These are phyloP conservation scores for Phytophthora cajani DNA, from an alignment of 352 stramenopile genomes.

Conservation along the genomic window DNA sequence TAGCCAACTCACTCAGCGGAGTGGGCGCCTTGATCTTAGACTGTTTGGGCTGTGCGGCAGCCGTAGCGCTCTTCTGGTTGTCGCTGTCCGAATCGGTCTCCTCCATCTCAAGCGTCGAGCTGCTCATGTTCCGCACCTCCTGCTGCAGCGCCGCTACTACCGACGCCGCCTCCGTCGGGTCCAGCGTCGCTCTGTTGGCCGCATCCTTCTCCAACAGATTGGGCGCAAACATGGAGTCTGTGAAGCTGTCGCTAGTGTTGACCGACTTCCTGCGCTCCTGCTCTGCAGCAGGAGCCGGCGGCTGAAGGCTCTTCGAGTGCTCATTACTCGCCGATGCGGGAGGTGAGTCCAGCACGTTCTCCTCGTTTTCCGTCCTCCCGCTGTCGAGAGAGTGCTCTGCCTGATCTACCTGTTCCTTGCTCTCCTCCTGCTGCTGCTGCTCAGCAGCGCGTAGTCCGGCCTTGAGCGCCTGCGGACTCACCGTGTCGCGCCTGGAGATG, in stretches of 20 bases:
- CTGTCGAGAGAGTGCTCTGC: background rate
- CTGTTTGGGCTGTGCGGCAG: background rate
- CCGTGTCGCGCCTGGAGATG: conserved; percentile 42
- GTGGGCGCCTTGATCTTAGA: conserved; percentile 8
- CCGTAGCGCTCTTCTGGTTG: background rate
- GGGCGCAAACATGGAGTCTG: conserved; percentile 55
- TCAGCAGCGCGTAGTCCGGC: conserved; percentile 26
- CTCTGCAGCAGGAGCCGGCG: background rate
- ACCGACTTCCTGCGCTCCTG: background rate
- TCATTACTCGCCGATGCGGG: no score
- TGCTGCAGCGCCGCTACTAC: conserved; percentile 53
- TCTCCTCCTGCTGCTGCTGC: conserved; percentile 1
- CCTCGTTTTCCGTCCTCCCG: background rate
- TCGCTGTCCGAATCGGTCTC: conserved; percentile 11
- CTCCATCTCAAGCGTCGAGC: conserved; percentile 10
- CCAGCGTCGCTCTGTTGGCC: conserved; percentile 54
- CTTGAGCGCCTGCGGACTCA: conserved; percentile 44
- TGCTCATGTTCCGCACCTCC: conserved; percentile 23
- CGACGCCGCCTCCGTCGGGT: conserved; percentile 49
- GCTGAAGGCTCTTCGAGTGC: no score
- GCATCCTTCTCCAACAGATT: conserved; percentile 45
- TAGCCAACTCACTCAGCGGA: background rate
- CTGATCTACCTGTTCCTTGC: background rate
- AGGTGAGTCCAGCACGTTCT: background rate
- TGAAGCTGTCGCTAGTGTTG: conserved; percentile 53